These are phyloP conservation scores for Erythrobasidium hasegawianum DNA, from an alignment of 1,284 basidiomycete species.

Conservation along the genomic window DNA sequence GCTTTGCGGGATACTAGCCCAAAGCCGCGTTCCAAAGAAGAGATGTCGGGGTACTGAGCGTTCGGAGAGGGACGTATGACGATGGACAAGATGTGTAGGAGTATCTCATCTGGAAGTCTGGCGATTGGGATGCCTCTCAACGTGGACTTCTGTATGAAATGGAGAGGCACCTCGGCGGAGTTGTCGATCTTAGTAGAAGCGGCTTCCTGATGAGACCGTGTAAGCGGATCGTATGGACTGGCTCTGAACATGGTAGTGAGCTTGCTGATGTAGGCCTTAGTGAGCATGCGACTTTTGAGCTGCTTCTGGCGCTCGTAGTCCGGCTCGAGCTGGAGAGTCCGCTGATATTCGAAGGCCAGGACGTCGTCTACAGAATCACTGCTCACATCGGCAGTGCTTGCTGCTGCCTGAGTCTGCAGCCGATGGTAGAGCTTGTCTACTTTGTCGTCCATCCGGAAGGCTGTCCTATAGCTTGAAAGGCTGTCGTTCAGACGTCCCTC, in stretches of 20 bases:
- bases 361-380: conserved; percentile 18
- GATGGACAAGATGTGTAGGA: conserved; percentile 23
- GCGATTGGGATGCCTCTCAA: conserved; percentile 4
- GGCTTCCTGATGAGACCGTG: neutral
- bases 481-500: conserved; percentile 43
- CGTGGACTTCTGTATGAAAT: neutral
- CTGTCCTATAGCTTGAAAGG: conserved; percentile 38
- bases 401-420: conserved; percentile 7
- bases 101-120: conserved; percentile 32
- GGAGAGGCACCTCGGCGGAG: neutral
- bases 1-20: conserved; percentile 22
- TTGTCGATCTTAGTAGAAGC: neutral
- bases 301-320: conserved; percentile 40
- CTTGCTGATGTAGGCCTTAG: conserved; percentile 19
- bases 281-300: conserved; percentile 32
- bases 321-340: conserved; percentile 41
- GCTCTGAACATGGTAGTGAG: conserved; percentile 29
- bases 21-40: conserved; percentile 24
- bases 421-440: conserved; percentile 42
- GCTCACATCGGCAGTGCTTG: too few species aligned
- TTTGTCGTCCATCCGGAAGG: conserved; percentile 42
- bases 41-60: conserved; percentile 18
- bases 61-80: conserved; percentile 12
- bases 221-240: conserved; percentile 35
- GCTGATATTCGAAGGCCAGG: conserved; percentile 40